Evolutionary conservation across 805 yeast genomes (phyloP).

Genomic region (Kuraishia ogatae): DNA sequence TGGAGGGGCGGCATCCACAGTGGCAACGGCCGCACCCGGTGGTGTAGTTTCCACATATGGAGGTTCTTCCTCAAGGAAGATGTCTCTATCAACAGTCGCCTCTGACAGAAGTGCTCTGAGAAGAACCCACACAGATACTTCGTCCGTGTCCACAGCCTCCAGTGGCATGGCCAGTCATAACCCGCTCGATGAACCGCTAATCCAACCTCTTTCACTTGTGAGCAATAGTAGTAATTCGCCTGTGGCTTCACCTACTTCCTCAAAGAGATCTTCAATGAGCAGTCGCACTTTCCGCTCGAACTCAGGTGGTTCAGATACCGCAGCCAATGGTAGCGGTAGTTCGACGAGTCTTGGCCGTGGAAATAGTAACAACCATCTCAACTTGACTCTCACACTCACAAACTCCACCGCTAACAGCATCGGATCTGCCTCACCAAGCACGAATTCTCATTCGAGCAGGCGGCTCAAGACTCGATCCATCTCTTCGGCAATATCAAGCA

Average conservation of each 20-base stretch:
- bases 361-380: background rate
- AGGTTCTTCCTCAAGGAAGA: background rate
- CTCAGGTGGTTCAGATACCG: slow-evolving; percentile 3
- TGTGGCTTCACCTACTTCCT: slow-evolving; percentile 1
- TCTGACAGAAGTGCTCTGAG: background rate
- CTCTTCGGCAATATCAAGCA: slow-evolving; percentile 1
- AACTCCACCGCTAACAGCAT: background rate
- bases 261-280: slow-evolving; percentile 22
- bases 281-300: slow-evolving; percentile 23
- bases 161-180: background rate
- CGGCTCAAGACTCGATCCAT: background rate
- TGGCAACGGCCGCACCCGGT: background rate
- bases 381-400: background rate
- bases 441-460: background rate
- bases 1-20: background rate
- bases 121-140: background rate
- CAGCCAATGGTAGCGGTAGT: slow-evolving; percentile 1
- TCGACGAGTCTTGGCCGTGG: background rate
- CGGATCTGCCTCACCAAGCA: background rate
- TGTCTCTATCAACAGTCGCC: background rate
- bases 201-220: background rate
- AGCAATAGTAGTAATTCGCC: background rate
- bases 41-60: background rate
- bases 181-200: background rate
- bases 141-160: background rate